Conservation (phyloP, 192 early-diverging fungal species). For the Podila verticillata region DNA sequence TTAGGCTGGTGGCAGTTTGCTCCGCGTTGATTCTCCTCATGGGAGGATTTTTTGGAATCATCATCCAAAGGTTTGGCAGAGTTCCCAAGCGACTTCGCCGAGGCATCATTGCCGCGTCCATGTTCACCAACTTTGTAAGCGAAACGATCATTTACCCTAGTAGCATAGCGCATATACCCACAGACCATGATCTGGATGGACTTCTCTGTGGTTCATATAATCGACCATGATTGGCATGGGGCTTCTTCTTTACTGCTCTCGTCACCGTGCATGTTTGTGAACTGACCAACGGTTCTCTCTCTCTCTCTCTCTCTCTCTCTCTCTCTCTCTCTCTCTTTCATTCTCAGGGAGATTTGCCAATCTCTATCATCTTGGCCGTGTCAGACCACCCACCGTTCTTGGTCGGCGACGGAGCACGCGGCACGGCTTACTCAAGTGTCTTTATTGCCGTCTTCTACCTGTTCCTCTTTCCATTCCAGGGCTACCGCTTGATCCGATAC, state of each 20-base stretch:
- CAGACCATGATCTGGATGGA: no score
- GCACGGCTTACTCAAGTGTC: slow-evolving; percentile 41
- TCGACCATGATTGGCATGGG: no score
- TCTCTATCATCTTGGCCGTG: slow-evolving; percentile 45
- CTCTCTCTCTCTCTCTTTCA: not conserved
- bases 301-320: not conserved
- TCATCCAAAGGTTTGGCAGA: slow-evolving; percentile 28
- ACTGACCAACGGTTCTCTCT: not conserved
- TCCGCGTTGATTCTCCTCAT: slow-evolving; percentile 18
- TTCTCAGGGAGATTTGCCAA: slow-evolving; percentile 42
- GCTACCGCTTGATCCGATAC: slow-evolving; percentile 34
- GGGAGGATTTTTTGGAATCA: slow-evolving; percentile 16
- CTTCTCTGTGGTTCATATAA: no score
- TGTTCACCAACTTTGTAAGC: slow-evolving; percentile 50
- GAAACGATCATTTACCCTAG: not conserved
- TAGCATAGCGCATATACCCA: no score
- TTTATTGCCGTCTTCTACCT: slow-evolving; percentile 40
- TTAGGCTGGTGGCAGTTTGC: slow-evolving; percentile 20
- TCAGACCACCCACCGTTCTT: slow-evolving; percentile 46
- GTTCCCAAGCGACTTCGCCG: slow-evolving; percentile 36
- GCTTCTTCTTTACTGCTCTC: no score
- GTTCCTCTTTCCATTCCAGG: slow-evolving; percentile 44
- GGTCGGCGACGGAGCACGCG: slow-evolving; percentile 36
- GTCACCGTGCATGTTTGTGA: not conserved
- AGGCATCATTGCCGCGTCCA: slow-evolving; percentile 41